Conservation (phyloP, 1,284 basidiomycete species). For the Rhodotorula glutinis region DNA sequence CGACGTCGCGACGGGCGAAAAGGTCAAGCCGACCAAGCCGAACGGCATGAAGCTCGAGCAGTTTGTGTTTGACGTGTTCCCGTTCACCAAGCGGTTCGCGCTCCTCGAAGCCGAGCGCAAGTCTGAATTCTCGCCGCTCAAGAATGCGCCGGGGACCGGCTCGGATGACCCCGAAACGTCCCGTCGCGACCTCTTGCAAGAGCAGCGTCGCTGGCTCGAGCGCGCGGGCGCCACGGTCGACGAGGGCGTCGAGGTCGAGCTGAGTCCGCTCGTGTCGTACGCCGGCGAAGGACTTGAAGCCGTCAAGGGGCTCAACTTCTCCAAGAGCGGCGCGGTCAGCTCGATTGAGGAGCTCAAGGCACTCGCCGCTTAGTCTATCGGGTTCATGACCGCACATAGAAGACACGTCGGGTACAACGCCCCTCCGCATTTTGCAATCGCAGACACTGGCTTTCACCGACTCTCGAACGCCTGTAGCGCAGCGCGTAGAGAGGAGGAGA, state of each 20-base stretch:
- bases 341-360: constrained; percentile 39
- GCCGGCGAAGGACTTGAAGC: constrained; percentile 84
- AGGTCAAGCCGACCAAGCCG: constrained; percentile 76
- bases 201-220: constrained; percentile 81
- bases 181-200: constrained; percentile 80
- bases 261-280: constrained; percentile 84
- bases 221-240: constrained; percentile 69
- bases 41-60: constrained; percentile 99
- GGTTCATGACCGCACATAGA: neutral
- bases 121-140: constrained; percentile 94
- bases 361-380: constrained; percentile 6
- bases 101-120: constrained; percentile 83
- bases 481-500: too few relatives aligned
- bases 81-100: constrained; percentile 73
- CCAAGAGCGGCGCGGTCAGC: constrained; percentile 52
- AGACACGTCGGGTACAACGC: too few relatives aligned
- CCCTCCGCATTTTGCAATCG: too few relatives aligned
- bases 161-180: constrained; percentile 87
- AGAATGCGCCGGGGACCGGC: constrained; percentile 94
- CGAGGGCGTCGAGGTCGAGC: constrained; percentile 76
- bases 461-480: too few relatives aligned
- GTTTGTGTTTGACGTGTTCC: constrained; percentile 99
- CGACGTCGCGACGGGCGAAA: constrained; percentile 61
- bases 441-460: too few relatives aligned
- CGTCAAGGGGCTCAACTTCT: constrained; percentile 67